Percentiles rank a stretch among this genome's conserved stretches.
Conservation (phyloP, 208 protist species). For the Angomonas ambiguus region DNA sequence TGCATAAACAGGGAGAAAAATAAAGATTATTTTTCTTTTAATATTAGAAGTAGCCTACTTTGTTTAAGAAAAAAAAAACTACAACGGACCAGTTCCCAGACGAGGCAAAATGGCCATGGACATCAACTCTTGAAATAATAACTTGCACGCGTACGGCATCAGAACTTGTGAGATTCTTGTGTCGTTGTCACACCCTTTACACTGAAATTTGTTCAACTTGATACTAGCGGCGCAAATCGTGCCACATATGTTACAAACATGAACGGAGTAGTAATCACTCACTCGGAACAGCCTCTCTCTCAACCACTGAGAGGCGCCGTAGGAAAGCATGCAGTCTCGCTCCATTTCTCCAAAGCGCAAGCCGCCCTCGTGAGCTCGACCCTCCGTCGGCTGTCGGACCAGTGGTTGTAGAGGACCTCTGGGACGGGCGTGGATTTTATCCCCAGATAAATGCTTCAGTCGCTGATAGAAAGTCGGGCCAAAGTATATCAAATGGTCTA, state of each 20-base stretch:
- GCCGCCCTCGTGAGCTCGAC: conserved; percentile 96
- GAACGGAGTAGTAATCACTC: conserved; percentile 95
- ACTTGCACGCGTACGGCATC: conserved; percentile 99
- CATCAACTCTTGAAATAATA: conserved; percentile 99
- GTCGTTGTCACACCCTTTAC: conserved; percentile 96
- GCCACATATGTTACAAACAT: conserved; percentile 93
- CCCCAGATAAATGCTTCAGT: conserved; percentile 99
- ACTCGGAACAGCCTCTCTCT: conserved; percentile 97
- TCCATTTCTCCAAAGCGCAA: conserved; percentile 99
- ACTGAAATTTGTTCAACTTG: conserved; percentile 67
- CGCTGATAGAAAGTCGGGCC: conserved; percentile 99
- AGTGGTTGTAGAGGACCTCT: conserved; percentile 91
- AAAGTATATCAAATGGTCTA: conserved; percentile 98
- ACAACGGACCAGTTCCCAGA: conserved; percentile 36
- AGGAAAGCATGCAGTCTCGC: conserved; percentile 98
- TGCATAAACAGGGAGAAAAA: background rate
- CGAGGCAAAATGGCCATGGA: conserved; percentile 94
- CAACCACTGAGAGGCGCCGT: conserved; percentile 94
- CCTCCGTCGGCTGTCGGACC: conserved; percentile 99
- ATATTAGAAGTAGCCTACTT: background rate
- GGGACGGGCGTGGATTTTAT: conserved; percentile 99
- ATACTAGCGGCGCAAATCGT: conserved; percentile 67
- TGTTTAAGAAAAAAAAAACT: conserved; percentile 10
- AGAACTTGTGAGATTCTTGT: conserved; percentile 86
- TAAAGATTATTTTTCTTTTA: background rate